Conservation (phyloP, 495 filamentous ascomycete genomes). For the Barbatosphaeria neglecta region DNA sequence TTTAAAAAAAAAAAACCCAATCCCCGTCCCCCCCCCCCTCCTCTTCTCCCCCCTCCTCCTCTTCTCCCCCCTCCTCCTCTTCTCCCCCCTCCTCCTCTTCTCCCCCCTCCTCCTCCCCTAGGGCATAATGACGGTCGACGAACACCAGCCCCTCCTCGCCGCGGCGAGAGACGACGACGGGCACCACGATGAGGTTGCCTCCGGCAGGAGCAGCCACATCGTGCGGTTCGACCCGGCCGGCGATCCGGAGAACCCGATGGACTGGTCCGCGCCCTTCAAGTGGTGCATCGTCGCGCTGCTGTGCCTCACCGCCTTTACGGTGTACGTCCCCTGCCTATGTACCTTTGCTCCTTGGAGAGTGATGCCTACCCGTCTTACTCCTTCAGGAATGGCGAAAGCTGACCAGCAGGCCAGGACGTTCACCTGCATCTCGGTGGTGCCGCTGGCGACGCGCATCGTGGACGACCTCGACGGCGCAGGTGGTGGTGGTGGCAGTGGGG, state of each 20-base stretch:
- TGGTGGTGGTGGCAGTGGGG: constrained; percentile 15
- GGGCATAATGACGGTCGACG: not conserved
- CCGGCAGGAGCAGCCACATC: constrained; percentile 9
- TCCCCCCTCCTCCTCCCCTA: too few relatives aligned
- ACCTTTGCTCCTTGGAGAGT: not conserved
- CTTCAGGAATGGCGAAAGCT: too few relatives aligned
- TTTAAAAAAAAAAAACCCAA: too few relatives aligned
- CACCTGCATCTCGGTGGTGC: constrained; percentile 45
- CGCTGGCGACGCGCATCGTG: constrained; percentile 38
- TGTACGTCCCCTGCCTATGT: too few relatives aligned
- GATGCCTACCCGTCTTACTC: not conserved
- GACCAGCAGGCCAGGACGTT: constrained; percentile 36
- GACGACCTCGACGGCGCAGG: constrained; percentile 30
- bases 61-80: too few relatives aligned
- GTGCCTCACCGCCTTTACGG: constrained; percentile 40
- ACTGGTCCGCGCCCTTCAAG: constrained; percentile 40
- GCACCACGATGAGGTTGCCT: not conserved
- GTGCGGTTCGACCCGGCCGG: constrained; percentile 35
- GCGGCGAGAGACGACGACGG: not conserved
- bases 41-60: too few relatives aligned
- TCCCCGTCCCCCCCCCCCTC: too few relatives aligned
- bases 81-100: too few relatives aligned
- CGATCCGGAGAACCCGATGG: constrained; percentile 40
- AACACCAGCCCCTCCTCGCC: not conserved
- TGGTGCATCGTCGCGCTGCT: constrained; percentile 36